Percentiles rank a stretch among this genome's conserved stretches.
Evolutionary conservation across 2,329 filamentous ascomycete species (phyloP).

Genomic region (Drechslera avenae): DNA sequence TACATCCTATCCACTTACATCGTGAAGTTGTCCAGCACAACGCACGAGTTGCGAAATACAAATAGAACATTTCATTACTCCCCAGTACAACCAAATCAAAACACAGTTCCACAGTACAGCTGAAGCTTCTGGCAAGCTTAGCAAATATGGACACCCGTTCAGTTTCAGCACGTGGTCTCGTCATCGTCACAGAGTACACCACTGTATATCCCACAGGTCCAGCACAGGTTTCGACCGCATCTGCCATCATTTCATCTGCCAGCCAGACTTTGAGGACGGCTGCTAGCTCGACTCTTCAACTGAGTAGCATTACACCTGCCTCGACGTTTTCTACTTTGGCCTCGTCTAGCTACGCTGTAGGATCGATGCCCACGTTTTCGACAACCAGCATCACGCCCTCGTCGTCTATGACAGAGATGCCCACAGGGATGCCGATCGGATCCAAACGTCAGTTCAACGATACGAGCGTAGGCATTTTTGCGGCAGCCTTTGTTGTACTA

Average conservation of each 20-base stretch:
- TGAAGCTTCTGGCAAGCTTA: not conserved
- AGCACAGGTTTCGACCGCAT: not conserved
- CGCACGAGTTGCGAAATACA: no score
- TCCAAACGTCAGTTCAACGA: conserved; percentile 2
- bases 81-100: no score
- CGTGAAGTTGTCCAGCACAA: not conserved
- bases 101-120: not conserved
- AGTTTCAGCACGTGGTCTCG: not conserved
- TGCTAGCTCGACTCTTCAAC: not conserved
- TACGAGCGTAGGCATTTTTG: conserved; percentile 1
- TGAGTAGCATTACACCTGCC: not conserved
- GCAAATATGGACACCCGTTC: not conserved
- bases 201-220: conserved; percentile 6
- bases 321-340: not conserved
- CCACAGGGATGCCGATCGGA: no score
- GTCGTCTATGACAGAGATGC: not conserved
- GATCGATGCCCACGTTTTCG: not conserved
- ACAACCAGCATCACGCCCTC: not conserved
- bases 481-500: conserved; percentile 6
- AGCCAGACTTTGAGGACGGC: not conserved
- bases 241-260: not conserved
- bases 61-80: no score
- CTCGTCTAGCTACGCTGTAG: not conserved
- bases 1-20: not conserved
- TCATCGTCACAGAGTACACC: conserved; percentile 4